Evolutionary conservation across 208 protist species (phyloP), one percentile per base, ranked within the genome.

Genomic region (Leishmania arabica): DNA sequence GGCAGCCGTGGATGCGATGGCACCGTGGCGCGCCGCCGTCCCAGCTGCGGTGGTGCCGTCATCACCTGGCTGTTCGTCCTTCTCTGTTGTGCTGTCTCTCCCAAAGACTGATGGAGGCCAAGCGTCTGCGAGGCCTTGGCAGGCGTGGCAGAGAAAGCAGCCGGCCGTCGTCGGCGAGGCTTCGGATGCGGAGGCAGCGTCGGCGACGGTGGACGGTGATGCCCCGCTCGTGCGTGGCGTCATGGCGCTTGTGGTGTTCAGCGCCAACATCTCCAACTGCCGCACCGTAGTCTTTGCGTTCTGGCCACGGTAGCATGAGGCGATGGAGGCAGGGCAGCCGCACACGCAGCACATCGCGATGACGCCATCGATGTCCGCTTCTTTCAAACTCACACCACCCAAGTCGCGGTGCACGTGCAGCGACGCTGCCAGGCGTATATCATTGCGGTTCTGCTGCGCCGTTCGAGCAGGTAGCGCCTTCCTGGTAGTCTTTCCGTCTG

Each of bases 391-490:
- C 42, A 72, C 24, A 11, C 24, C 9, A 72, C 24, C 77, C 19
- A 60, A 11, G 47, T 47, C 68, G 9, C 34, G 69, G 42, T 56
- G 68, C 21, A 86, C 68, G 19, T 58, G 37, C 13, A 73, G 84
- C 49, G 73, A 77, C 1, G 68, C 79, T 7, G 13, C 42, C 8
- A 54, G 27, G 56, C 47, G 51, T 24, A 84, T 56, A 42, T 88
- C 78, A 77, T 79, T 47, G 15, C 81, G 78, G 79, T 90, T 85
- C 40, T 80, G 78, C 66, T 87, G 86, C 17, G 86, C 86, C 1
- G 86, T 78, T 9, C 86, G 78, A 19, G 81, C 81, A 3, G 66
- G 70, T 37, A 84, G 19, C n/a, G 86, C 47, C 47, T 80, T 84
- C 27, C 34, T 79, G 40, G 49, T 42, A 4, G 49, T 77, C 56